Evolutionary conservation across 345 rosid species (phyloP), one percentile per base, ranked within the genome.

Genomic region (Gossypium longicalyx): DNA sequence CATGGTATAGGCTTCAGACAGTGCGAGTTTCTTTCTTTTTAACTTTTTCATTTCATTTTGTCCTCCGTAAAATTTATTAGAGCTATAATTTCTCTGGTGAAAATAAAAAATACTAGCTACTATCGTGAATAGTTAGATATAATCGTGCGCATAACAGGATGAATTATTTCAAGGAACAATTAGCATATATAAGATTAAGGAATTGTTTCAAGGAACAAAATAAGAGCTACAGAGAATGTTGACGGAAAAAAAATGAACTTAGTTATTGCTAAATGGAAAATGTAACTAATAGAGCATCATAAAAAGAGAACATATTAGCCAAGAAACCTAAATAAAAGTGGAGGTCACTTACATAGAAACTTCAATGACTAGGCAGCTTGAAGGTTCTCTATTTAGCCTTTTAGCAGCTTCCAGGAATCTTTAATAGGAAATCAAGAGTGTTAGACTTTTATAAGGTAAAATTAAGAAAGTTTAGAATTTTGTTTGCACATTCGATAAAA

Each of bases 351-450:
- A 87, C 98, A 86, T 71, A 71, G 97, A 94, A 89, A 92, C 98
- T 86, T 94, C 95, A 72, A 94, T 82, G 51, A 91, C 98, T 71
- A 94, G 83, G 85, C 91, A 90, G 65, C 83, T 82, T 13, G 80
- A 85, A 44, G 92, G 89, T 73, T 89, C 87, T 22, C 81, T 67
- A 27, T 81, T 85, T 77, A 92, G 81, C 76, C 79, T 84, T 74
- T 74, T 89, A 45, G 97, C 97, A 66, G 92, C 97, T 86, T 91
- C 89, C 63, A 92, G 75, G 82, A 86, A 92, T 82, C 98, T 94
- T 67, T 20, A 22, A 75, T 53, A 54, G 43, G 54, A 75, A 66
- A 47, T 41, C 44, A 12, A 72, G 41, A 61, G 59, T 44, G 22
- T 19, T 44, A 16, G 12, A 43, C 6, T 44, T 61, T 54, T 23